Percentiles rank a stretch among this genome's conserved stretches.
Evolutionary conservation across 148 eudicot species (phyloP).

Genomic region (Rheum nobile): DNA sequence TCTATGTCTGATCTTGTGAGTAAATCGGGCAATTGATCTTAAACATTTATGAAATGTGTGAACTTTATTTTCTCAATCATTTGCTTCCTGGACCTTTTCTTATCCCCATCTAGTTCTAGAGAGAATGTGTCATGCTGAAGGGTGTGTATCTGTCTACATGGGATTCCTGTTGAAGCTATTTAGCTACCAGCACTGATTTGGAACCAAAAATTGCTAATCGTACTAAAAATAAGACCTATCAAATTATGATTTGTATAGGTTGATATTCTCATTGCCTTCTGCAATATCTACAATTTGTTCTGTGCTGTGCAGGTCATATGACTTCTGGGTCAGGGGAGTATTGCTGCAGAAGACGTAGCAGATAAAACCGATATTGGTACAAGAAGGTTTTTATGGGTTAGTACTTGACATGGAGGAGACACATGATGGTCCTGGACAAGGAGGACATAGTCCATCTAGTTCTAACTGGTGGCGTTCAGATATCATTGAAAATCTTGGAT

Average conservation of each 20-base stretch:
- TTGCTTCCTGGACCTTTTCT: not conserved
- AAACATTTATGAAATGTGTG: not conserved
- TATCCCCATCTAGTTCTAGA: not conserved
- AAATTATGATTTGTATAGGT: not conserved
- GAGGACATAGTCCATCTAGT: constrained; percentile 55
- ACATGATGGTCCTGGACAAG: constrained; percentile 45
- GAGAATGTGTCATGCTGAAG: constrained; percentile 3
- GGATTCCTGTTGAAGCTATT: not conserved
- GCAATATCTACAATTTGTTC: constrained; percentile 2
- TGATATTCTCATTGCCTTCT: not conserved
- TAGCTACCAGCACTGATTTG: not conserved
- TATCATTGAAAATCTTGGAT: constrained; percentile 60
- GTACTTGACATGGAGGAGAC: constrained; percentile 61
- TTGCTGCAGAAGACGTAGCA: constrained; percentile 14
- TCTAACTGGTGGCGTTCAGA: constrained; percentile 71
- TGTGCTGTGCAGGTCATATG: constrained; percentile 29
- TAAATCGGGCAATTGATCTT: not conserved
- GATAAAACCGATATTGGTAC: constrained; percentile 13
- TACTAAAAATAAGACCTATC: not conserved
- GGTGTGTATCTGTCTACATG: not conserved
- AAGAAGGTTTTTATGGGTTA: constrained; percentile 36
- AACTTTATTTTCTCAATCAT: not conserved
- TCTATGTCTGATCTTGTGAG: not conserved
- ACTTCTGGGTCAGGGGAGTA: constrained; percentile 16
- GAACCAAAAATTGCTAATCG: not conserved